Conservation (phyloP, 2,329 filamentous ascomycete species). For the Trichoderma hamatum region DNA sequence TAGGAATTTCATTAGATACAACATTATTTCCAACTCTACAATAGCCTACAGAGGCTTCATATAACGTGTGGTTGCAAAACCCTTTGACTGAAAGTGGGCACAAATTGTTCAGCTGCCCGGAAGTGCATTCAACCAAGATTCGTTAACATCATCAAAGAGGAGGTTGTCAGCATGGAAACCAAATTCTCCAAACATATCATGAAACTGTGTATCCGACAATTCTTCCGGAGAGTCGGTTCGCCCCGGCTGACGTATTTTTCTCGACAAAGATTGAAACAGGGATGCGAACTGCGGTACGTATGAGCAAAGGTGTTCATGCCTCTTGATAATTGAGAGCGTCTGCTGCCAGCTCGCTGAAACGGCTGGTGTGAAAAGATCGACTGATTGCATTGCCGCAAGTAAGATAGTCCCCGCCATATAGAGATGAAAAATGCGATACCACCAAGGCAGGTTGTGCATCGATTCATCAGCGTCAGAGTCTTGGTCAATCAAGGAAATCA, state of each 20-base stretch:
- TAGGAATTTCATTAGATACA: too few species aligned
- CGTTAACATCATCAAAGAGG: neutral
- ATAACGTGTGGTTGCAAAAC: neutral
- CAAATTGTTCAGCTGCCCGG: neutral
- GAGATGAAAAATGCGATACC: slow-evolving; percentile 2
- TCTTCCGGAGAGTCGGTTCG: neutral
- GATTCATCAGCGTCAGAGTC: neutral
- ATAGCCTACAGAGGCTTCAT: neutral
- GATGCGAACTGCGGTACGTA: neutral
- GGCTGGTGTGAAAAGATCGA: neutral
- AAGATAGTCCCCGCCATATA: slow-evolving; percentile 7
- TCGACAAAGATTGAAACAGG: slow-evolving; percentile 1
- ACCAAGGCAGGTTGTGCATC: neutral
- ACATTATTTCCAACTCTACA: neutral
- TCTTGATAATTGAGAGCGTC: neutral
- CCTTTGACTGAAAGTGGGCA: neutral
- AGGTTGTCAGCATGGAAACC: neutral
- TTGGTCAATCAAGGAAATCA: neutral
- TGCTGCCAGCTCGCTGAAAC: slow-evolving; percentile 12
- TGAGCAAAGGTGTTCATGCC: neutral
- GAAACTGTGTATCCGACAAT: slow-evolving; percentile 6
- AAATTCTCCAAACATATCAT: neutral
- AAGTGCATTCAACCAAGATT: neutral
- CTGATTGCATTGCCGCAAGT: slow-evolving; percentile 6
- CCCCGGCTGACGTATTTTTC: neutral